Evolutionary conservation across 345 rosid genomes (phyloP), one percentile per base, ranked within the genome.

Genomic region (Murraya paniculata): DNA sequence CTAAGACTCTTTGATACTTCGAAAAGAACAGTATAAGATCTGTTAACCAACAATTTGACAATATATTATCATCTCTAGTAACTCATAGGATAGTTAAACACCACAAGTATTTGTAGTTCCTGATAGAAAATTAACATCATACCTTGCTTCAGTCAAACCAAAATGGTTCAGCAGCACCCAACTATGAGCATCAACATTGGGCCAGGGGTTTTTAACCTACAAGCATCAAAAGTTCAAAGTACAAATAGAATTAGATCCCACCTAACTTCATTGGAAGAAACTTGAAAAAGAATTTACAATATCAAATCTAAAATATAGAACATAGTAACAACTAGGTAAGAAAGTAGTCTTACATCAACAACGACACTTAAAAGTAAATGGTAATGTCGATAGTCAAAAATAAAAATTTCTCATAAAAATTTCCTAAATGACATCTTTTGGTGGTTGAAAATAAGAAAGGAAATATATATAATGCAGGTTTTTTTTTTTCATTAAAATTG

Each of bases 1-100:
- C 99, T 98, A 31, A 96, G 86, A 77, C 99, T 96, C 91, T 97
- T 92, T 81, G 98, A 96, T 66, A 96, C 99, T 68, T 98, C 98
- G 13, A 96, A 96, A 76, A 94, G 99, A 67, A 94, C 98, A 0
- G 98, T 96, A 77, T 76, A 96, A 85, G 90, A 94, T 84, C 95
- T 96, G 90, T 53, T 25, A 36, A 79, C 24, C 6, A 45, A 38
- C 4, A 75, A 70, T 25, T 70, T 66, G 2, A 11, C 75, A 31
- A 9, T 64, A 38, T 64, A 7, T 65, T 28, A 67, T 71, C 75
- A 74, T 33, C 69, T 39, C 33, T 60, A 2, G 50, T 21, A 55
- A 57, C 41, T 71, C 5, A 39, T 25, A 73, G 2, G 48, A 31
- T 58, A 8, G 64, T 9, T 24, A 35, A 73, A 64, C 45, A 50